Evolutionary conservation across 2,329 filamentous ascomycete species (phyloP).

Genomic region (Helotiales sp.): DNA sequence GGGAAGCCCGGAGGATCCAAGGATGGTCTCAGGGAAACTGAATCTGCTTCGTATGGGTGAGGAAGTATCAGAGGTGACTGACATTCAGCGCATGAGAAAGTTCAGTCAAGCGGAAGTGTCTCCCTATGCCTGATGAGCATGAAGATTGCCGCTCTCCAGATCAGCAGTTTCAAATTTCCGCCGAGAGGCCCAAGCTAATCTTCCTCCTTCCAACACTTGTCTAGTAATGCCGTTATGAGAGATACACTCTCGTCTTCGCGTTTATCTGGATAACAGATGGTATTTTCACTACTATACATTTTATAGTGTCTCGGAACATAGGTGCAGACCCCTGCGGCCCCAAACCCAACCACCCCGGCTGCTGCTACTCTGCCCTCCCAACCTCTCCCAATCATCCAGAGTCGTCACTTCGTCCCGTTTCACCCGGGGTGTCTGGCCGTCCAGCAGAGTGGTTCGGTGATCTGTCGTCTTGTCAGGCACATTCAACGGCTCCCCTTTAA

Average conservation of each 20-base stretch:
- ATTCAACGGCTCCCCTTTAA: constrained; percentile 1
- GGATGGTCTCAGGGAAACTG: too few species aligned
- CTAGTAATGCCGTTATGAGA: too few species aligned
- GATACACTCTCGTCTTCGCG: too few species aligned
- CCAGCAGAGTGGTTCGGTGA: background rate
- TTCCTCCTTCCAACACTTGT: too few species aligned
- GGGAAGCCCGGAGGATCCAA: background rate
- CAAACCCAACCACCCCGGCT: background rate
- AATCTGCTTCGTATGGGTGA: background rate
- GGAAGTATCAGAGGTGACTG: background rate
- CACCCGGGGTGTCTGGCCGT: background rate
- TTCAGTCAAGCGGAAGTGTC: background rate
- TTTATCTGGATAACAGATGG: too few species aligned
- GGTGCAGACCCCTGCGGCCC: background rate
- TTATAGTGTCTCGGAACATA: background rate
- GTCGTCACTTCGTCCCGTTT: background rate
- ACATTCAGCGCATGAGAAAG: background rate
- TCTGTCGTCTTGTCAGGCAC: background rate
- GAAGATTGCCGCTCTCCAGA: background rate
- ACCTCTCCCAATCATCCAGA: background rate
- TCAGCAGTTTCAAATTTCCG: background rate
- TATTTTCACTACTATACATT: too few species aligned
- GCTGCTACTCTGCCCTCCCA: background rate
- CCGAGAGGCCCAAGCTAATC: too few species aligned
- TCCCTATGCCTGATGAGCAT: background rate